Evolutionary conservation across 1,284 basidiomycete species (phyloP), one percentile per base, ranked within the genome.

Genomic region (Puccinia novopanici): DNA sequence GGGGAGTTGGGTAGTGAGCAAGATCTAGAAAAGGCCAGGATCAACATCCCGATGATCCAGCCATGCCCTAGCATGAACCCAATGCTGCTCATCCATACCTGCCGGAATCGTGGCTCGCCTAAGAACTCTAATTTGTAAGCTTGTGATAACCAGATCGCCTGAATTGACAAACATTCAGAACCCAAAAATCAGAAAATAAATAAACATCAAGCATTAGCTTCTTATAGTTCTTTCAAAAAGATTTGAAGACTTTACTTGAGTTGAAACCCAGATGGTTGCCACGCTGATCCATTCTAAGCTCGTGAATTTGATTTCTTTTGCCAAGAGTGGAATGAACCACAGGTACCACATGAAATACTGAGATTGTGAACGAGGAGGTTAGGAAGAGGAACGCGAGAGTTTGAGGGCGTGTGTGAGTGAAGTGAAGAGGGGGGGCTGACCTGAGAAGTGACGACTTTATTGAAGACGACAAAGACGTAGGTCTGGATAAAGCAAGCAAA

Each of bases 261-360:
- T 90, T 0, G 88, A 89, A 0, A 91, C 87, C 97, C 97, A 99
- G 0, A 91, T 87, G 0, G 83, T 86, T 0, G 90, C 81, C 73
- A 89, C 88, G 2, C 85, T 71, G 2, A 88, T n/a, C 0, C 0
- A 90, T 65, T 57, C 67, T 87, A 48, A 94, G 87, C 0, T 86
- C 84, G 0, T 96, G 85, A 19, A 87, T 89, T 0, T 93, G 91
- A 78, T 78, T 22, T 68, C 22, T 9, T 30, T 55, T 3, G 94
- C 88, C 15, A 97, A 87, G 2, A 95, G 88, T 0, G 97, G 95
- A 0, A 99, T 87, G 82, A 99, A 90, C 82, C 95, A 91, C 9
- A 95, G 90, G 85, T 96, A 98, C 97, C 97, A 99, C 70, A 98
- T 89, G 86, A 98, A 99, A 87, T 99, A 99, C 92, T 99, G 86